A percentile compares a stretch with the other conserved stretches of the same genome.
These are phyloP conservation scores for Hypoxylon fuscum DNA, from an alignment of 495 filamentous ascomycete genomes.

Conservation along the genomic window DNA sequence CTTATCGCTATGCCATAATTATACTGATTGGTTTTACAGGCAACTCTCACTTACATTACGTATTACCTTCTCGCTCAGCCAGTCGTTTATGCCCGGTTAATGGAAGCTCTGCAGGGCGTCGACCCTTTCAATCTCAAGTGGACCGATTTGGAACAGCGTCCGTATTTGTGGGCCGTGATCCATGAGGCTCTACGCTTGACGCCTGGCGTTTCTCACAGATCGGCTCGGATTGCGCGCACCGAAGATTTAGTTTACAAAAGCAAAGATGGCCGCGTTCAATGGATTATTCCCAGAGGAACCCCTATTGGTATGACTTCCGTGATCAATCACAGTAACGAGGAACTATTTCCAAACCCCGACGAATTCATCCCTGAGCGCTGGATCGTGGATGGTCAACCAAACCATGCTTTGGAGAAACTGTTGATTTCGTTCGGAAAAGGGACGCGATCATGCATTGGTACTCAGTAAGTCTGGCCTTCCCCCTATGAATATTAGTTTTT, in stretches of 20 bases:
- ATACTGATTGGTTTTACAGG: constrained; percentile 26
- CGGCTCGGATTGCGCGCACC: constrained; percentile 47
- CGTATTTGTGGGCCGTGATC: constrained; percentile 57
- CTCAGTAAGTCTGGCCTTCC: constrained; percentile 46
- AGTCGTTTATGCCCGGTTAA: constrained; percentile 37
- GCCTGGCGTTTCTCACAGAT: constrained; percentile 53
- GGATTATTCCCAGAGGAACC: constrained; percentile 43
- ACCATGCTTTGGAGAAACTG: constrained; percentile 54
- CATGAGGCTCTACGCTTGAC: constrained; percentile 55
- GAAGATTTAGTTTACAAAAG: constrained; percentile 50
- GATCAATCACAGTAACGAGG: constrained; percentile 57
- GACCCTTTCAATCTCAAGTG: constrained; percentile 34
- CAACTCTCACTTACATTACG: constrained; percentile 43
- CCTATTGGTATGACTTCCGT: constrained; percentile 59
- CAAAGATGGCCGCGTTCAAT: constrained; percentile 47
- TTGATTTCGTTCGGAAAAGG: constrained; percentile 61
- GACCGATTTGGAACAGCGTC: constrained; percentile 50
- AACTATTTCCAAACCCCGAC: constrained; percentile 58
- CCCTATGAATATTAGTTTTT: not conserved
- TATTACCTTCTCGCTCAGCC: constrained; percentile 47
- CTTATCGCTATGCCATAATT: not conserved
- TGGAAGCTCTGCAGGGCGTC: constrained; percentile 37
- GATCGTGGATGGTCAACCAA: constrained; percentile 49
- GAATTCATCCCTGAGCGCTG: constrained; percentile 62
- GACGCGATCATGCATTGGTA: constrained; percentile 59